Evolutionary conservation across 176 grass and related monocot genomes (phyloP), one percentile per base, ranked within the genome.

Genomic region (Thinopyrum elongatum): DNA sequence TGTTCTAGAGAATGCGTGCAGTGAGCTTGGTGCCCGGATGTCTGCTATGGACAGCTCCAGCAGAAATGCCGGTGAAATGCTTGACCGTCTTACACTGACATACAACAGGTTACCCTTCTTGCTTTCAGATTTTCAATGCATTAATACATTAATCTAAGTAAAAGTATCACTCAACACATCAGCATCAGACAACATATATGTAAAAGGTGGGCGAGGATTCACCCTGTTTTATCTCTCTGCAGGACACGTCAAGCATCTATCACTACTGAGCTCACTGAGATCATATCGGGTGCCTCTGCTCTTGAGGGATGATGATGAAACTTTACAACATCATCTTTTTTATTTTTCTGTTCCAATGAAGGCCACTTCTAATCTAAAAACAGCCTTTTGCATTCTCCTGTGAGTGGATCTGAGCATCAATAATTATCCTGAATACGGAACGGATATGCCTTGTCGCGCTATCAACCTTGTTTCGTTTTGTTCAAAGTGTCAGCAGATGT

Each of bases 181-280:
- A 23, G 41, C 57, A 30, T 29, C 12, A 55, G 29, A 15, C 12
- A 8, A 7, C 19, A 55, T 10, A 3, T 49, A n/a, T 19, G 16
- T 35, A 81, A 26, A 77, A 77, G 10, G 34, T 26, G 28, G 9
- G 36, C 63, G 6, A 53, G 49, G 49, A 76, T 70, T 17, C 25
- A 4, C 55, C 28, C 17, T 27, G 82, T 65, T 66, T 83, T 41
- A 38, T 86, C 83, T 86, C 83, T 75, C 58, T 93, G 57, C 81
- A 98, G 96, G 93, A 95, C 96, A 82, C 96, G 96, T 67, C 93
- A 98, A 98, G 92, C 96, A 79, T 94, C 96, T 3, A 98, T 98
- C 65, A 95, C 96, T 31, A 95, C 92, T 4, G 93, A 98, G 86
- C 91, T 98, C 69, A 94, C 34, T 84, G 93, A 98, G 84, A 98